Conservation (phyloP, 1,284 basidiomycete genomes). For the Ustilago cynodontis region DNA sequence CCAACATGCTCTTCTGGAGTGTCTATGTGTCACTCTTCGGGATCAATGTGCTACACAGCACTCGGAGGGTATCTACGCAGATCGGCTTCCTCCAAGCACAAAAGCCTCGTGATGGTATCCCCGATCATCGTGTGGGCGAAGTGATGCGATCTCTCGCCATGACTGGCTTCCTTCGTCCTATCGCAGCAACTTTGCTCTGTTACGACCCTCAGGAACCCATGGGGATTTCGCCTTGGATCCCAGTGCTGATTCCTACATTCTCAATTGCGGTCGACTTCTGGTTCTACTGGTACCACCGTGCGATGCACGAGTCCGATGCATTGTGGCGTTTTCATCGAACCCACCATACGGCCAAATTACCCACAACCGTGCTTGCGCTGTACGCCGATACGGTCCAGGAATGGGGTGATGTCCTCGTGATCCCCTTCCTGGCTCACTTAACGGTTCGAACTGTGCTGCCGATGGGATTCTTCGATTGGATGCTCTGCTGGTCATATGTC, state of each 20-base stretch:
- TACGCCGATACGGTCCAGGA: slow-evolving; percentile 63
- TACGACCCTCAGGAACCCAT: slow-evolving; percentile 51
- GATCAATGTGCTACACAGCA: slow-evolving; percentile 25
- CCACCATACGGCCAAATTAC: slow-evolving; percentile 62
- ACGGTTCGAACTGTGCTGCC: slow-evolving; percentile 25
- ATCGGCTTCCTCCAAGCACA: slow-evolving; percentile 60
- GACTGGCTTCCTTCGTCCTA: slow-evolving; percentile 49
- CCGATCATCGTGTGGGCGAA: slow-evolving; percentile 38
- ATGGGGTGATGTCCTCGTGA: slow-evolving; percentile 53
- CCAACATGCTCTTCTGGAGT: slow-evolving; percentile 47
- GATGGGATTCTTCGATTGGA: slow-evolving; percentile 46
- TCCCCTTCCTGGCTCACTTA: slow-evolving; percentile 51
- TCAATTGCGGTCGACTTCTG: slow-evolving; percentile 57
- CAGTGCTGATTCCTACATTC: slow-evolving; percentile 54
- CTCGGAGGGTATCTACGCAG: slow-evolving; percentile 23
- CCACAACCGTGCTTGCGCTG: slow-evolving; percentile 50
- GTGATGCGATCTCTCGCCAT: slow-evolving; percentile 48
- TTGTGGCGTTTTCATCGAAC: slow-evolving; percentile 56
- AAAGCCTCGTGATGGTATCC: slow-evolving; percentile 49
- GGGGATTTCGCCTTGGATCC: slow-evolving; percentile 44
- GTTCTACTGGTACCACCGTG: slow-evolving; percentile 65
- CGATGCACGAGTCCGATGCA: slow-evolving; percentile 58
- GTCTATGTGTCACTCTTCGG: slow-evolving; percentile 47
- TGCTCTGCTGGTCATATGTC: slow-evolving; percentile 49
- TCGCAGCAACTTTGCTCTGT: slow-evolving; percentile 40